phyloP scores from a whole-genome alignment of 768 basidiomycete species.

The Hydnum rufescens region DNA sequence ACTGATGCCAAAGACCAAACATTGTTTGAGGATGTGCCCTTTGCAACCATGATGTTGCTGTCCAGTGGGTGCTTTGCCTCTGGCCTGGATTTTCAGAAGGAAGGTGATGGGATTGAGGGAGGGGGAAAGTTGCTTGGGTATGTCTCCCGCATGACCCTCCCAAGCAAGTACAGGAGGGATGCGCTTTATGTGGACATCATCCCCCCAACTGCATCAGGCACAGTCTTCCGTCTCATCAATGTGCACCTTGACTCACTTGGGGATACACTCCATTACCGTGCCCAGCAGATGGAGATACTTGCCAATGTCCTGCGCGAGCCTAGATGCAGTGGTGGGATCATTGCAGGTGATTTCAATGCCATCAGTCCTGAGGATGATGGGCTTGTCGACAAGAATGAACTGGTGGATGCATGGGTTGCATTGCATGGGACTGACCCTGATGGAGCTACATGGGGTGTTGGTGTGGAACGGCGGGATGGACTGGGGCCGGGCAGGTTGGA shows the following conservation, averaged over 20 bases:
- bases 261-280: constrained; percentile 14
- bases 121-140: constrained; percentile 15
- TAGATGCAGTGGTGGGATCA: constrained; percentile 24
- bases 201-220: constrained; percentile 13
- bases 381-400: constrained; percentile 21
- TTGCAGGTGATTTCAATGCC: constrained; percentile 31
- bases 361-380: constrained; percentile 20
- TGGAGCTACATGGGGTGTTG: constrained; percentile 24
- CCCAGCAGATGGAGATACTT: constrained; percentile 19
- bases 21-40: constrained; percentile 18
- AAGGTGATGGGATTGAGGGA: constrained; percentile 12
- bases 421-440: constrained; percentile 17
- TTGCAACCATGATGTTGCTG: constrained; percentile 21
- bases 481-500: constrained; percentile 21
- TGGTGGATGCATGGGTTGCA: constrained; percentile 26
- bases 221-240: constrained; percentile 20
- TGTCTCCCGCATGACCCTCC: constrained; percentile 19
- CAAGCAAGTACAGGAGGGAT: constrained; percentile 22
- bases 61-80: constrained; percentile 19
- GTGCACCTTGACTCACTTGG: constrained; percentile 22
- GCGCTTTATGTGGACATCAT: constrained; percentile 22
- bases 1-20: constrained; percentile 23
- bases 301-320: constrained; percentile 23
- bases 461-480: constrained; percentile 16
- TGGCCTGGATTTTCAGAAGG: constrained; percentile 12